Evolutionary conservation across 495 filamentous ascomycete genomes (phyloP).

Genomic region (Neurospora sp.): DNA sequence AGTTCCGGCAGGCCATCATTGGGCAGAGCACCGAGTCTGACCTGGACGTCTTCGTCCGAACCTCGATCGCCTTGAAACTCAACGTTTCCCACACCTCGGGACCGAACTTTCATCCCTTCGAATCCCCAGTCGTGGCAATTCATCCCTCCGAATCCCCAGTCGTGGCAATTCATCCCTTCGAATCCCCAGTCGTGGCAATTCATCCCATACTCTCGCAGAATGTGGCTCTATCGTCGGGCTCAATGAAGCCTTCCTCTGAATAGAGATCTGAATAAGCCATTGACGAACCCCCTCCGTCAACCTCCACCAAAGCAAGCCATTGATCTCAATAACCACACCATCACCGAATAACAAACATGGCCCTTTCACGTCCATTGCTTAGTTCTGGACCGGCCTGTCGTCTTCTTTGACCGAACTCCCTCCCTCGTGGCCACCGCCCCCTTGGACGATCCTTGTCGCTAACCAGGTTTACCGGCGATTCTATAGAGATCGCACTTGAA

Average conservation of each 20-base stretch:
- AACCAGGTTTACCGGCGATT: not conserved
- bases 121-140: not conserved
- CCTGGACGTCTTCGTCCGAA: not conserved
- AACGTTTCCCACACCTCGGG: not conserved
- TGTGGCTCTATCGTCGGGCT: not conserved
- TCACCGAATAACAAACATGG: not conserved
- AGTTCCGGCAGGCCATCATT: not conserved
- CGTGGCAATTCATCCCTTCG: not conserved
- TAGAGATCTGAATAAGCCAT: not conserved
- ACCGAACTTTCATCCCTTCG: not conserved
- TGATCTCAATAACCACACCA: not conserved
- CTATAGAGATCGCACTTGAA: not conserved
- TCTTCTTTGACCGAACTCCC: not conserved
- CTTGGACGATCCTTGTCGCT: not conserved
- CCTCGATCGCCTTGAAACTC: not conserved
- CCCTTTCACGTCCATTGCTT: not conserved
- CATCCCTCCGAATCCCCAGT: not conserved
- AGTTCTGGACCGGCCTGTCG: not conserved
- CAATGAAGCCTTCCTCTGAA: not conserved
- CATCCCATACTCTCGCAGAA: not conserved
- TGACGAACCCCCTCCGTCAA: not conserved
- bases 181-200: not conserved
- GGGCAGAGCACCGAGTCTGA: not conserved
- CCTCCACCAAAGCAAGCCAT: not conserved
- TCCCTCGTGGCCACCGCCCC: not conserved